These are phyloP conservation scores for Salix koriyanagi DNA, from an alignment of 345 rosid genomes.

Conservation along the genomic window DNA sequence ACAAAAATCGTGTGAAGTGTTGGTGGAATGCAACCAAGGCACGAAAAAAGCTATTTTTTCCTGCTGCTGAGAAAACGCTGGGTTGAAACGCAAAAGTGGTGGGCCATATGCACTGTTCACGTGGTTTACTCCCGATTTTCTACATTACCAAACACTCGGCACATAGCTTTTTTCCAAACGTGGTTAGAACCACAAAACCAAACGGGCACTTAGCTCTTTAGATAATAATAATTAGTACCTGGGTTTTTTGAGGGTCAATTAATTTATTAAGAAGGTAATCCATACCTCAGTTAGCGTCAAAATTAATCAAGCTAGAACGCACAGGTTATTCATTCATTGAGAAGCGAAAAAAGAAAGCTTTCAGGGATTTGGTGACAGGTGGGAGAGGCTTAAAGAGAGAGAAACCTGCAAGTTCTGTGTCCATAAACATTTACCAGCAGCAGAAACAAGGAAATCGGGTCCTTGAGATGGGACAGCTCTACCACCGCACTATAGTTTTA, in stretches of 20 bases:
- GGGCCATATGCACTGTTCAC: no score
- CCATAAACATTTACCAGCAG: neutral
- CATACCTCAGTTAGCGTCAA: neutral
- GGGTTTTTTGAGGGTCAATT: neutral
- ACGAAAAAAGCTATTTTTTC: no score
- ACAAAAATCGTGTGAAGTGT: no score
- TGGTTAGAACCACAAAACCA: no score
- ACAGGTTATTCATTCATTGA: neutral
- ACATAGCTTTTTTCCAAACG: no score
- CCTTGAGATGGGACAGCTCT: constrained; percentile 8
- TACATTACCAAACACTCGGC: no score
- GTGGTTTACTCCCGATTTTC: no score
- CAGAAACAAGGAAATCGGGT: neutral
- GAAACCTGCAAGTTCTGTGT: neutral
- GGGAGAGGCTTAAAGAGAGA: neutral
- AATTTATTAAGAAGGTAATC: neutral
- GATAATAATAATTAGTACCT: no score
- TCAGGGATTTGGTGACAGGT: neutral
- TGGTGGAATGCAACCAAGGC: no score
- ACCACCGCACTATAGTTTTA: constrained; percentile 4
- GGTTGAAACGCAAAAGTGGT: no score
- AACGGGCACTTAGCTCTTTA: no score
- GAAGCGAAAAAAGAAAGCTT: constrained; percentile 1
- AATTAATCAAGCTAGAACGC: neutral
- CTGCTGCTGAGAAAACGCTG: no score